Percentiles rank a stretch among this genome's conserved stretches.
Conservation (phyloP, 495 filamentous ascomycete genomes). For the Lophiotrema nucula region DNA sequence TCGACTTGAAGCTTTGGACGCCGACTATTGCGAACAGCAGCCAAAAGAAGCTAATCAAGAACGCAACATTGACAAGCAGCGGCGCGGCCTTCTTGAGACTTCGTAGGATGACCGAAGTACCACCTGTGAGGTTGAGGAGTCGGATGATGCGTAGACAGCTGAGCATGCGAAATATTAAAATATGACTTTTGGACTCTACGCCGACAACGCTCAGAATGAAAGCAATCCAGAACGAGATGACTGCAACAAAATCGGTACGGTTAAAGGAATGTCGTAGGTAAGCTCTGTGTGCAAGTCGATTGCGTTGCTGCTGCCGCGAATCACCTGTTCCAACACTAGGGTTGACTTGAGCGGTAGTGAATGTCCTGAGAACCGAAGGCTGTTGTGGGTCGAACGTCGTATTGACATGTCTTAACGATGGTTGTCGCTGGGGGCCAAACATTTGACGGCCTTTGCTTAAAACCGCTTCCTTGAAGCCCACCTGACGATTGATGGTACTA, state of each 20-base stretch:
- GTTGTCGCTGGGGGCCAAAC: slow-evolving; percentile 73
- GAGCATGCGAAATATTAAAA: slow-evolving; percentile 94
- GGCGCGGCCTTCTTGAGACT: slow-evolving; percentile 95
- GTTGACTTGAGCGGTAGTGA: slow-evolving; percentile 69
- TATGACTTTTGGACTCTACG: slow-evolving; percentile 63
- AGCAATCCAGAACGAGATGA: slow-evolving; percentile 94
- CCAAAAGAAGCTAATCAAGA: slow-evolving; percentile 98
- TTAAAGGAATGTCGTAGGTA: slow-evolving; percentile 96
- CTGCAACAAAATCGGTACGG: slow-evolving; percentile 88
- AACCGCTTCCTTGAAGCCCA: slow-evolving; percentile 71
- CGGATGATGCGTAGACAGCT: slow-evolving; percentile 90
- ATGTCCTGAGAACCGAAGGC: slow-evolving; percentile 75
- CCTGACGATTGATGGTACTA: slow-evolving; percentile 70
- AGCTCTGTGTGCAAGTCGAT: slow-evolving; percentile 82
- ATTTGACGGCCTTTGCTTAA: slow-evolving; percentile 70
- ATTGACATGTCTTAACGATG: slow-evolving; percentile 53
- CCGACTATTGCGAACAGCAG: slow-evolving; percentile 96
- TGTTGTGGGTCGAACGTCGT: slow-evolving; percentile 47
- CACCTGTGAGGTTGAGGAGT: slow-evolving; percentile 83
- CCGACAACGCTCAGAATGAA: slow-evolving; percentile 69
- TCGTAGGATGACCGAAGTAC: slow-evolving; percentile 87
- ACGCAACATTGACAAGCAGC: slow-evolving; percentile 89
- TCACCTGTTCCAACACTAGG: slow-evolving; percentile 55
- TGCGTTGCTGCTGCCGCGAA: slow-evolving; percentile 75
- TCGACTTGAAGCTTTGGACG: slow-evolving; percentile 96